Percentiles rank a stretch among this genome's conserved stretches.
These are phyloP conservation scores for Fusarium bactridioides DNA, from an alignment of 2,329 filamentous ascomycete species.

Conservation along the genomic window DNA sequence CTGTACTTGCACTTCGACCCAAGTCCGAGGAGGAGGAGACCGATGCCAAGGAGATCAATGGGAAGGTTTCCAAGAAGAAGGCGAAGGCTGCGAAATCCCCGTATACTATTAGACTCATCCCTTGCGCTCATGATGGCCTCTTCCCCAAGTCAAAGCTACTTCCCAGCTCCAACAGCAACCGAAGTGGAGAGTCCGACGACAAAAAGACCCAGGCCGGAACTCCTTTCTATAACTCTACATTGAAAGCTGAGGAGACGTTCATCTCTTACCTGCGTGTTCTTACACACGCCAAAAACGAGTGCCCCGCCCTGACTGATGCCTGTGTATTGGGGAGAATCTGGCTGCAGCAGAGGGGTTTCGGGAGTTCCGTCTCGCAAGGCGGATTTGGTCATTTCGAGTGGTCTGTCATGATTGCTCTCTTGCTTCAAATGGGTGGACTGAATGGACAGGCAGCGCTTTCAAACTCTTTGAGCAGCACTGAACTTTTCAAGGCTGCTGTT, in stretches of 20 bases:
- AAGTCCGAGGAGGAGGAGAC: slow-evolving; percentile 34
- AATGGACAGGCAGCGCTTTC: slow-evolving; percentile 78
- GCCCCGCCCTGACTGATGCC: slow-evolving; percentile 79
- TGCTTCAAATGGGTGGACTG: slow-evolving; percentile 79
- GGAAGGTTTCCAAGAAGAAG: slow-evolving; percentile 38
- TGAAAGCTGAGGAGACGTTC: slow-evolving; percentile 80
- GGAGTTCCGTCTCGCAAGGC: slow-evolving; percentile 72
- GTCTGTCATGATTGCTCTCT: slow-evolving; percentile 78
- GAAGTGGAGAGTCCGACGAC: slow-evolving; percentile 58
- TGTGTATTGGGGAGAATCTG: slow-evolving; percentile 87
- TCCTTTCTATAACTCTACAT: slow-evolving; percentile 86
- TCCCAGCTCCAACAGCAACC: slow-evolving; percentile 74
- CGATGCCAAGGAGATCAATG: slow-evolving; percentile 18
- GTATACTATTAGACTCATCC: slow-evolving; percentile 77
- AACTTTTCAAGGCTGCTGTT: slow-evolving; percentile 93
- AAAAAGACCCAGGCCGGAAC: slow-evolving; percentile 62
- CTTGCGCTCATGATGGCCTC: slow-evolving; percentile 71
- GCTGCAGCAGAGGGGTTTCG: slow-evolving; percentile 87
- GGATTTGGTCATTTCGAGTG: slow-evolving; percentile 96
- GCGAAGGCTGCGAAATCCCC: slow-evolving; percentile 46
- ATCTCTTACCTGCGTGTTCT: slow-evolving; percentile 79
- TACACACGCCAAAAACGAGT: slow-evolving; percentile 72
- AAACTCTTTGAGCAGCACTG: slow-evolving; percentile 84
- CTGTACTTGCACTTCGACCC: slow-evolving; percentile 64
- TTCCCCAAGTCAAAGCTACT: slow-evolving; percentile 78